phyloP scores from a whole-genome alignment of 805 yeast genomes.

The Maudiozyma serrabonitensis region DNA sequence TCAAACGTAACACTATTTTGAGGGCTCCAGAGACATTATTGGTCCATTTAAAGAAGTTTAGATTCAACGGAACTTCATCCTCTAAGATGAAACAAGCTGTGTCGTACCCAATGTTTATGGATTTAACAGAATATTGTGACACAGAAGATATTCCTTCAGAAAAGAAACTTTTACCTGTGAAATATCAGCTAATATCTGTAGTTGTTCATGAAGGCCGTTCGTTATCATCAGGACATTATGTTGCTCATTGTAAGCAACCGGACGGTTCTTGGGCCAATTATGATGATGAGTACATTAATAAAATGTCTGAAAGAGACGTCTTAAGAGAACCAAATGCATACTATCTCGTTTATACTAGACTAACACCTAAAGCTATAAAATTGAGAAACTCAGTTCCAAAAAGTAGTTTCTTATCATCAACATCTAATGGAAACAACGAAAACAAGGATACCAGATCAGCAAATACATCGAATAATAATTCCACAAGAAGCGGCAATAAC shows the following conservation, averaged over 20 bases:
- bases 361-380: slow-evolving; percentile 45
- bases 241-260: slow-evolving; percentile 85
- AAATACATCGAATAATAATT: neutral
- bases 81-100: slow-evolving; percentile 85
- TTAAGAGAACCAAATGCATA: slow-evolving; percentile 83
- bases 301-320: slow-evolving; percentile 61
- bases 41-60: slow-evolving; percentile 82
- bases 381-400: slow-evolving; percentile 11
- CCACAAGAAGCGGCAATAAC: neutral
- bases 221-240: slow-evolving; percentile 85
- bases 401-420: neutral
- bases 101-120: slow-evolving; percentile 66
- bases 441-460: neutral
- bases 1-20: slow-evolving; percentile 62
- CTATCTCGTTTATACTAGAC: slow-evolving; percentile 72
- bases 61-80: slow-evolving; percentile 70
- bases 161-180: slow-evolving; percentile 32
- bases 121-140: slow-evolving; percentile 53
- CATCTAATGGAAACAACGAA: neutral
- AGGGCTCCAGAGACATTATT: slow-evolving; percentile 82
- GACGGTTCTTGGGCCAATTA: slow-evolving; percentile 89
- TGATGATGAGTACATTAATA: slow-evolving; percentile 83
- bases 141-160: slow-evolving; percentile 11
- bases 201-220: slow-evolving; percentile 94
- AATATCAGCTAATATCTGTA: slow-evolving; percentile 69